phyloP scores from a whole-genome alignment of 345 rosid genomes.

The Isatis tinctoria region DNA sequence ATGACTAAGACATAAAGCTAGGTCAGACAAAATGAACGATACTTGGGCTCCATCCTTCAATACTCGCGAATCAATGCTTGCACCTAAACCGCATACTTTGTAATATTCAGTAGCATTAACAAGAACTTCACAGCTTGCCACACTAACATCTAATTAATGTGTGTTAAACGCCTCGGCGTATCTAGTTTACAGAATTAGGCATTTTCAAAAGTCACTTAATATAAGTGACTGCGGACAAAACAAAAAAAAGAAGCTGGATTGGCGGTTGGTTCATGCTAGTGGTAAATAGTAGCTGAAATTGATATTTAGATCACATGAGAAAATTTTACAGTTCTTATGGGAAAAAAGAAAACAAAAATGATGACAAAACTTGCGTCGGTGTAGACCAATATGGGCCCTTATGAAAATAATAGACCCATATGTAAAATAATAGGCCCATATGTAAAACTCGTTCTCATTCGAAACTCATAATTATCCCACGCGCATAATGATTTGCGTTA shows the following conservation, averaged over 20 bases:
- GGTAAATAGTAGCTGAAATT: not conserved
- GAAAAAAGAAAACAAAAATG: not conserved
- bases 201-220: not conserved
- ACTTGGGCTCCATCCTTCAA: not conserved
- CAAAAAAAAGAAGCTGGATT: not conserved
- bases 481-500: not conserved
- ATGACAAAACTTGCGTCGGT: not conserved
- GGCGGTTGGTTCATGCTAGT: not conserved
- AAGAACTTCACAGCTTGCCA: not conserved
- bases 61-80: not conserved
- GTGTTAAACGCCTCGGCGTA: not conserved
- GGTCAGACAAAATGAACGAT: not conserved
- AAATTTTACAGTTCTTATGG: not conserved
- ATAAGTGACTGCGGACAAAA: not conserved
- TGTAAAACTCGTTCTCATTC: not conserved
- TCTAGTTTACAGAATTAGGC: not conserved
- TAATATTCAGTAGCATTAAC: not conserved
- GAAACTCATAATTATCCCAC: not conserved
- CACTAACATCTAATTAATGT: not conserved
- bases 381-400: not conserved
- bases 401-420: not conserved
- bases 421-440: not conserved
- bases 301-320: not conserved
- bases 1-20: not conserved
- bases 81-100: not conserved